phyloP scores from a whole-genome alignment of 805 yeast genomes.

The Suhomyces prunicola region DNA sequence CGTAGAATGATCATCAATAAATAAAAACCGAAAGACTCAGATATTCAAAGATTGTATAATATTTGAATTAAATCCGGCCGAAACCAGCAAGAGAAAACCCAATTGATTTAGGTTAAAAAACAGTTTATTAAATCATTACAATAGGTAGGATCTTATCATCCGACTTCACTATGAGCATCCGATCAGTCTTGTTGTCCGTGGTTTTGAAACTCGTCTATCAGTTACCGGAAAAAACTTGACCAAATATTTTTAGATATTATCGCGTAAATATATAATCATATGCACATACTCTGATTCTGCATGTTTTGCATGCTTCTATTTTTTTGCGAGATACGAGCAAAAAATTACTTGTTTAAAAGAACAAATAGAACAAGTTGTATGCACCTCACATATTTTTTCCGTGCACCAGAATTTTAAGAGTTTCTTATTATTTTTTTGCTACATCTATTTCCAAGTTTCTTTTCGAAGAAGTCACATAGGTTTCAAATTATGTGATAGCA shows the following conservation, averaged over 20 bases:
- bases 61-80: neutral
- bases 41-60: neutral
- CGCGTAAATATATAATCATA: slow-evolving; percentile 1
- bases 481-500: neutral
- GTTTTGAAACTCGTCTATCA: neutral
- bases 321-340: neutral
- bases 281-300: neutral
- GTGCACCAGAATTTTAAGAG: neutral
- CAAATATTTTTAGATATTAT: neutral
- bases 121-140: neutral
- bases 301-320: neutral
- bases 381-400: neutral
- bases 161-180: neutral
- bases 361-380: neutral
- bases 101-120: neutral
- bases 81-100: neutral
- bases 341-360: neutral
- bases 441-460: neutral
- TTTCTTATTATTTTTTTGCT: neutral
- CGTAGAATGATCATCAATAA: neutral
- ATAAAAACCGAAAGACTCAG: neutral
- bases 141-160: neutral
- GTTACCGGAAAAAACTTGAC: neutral
- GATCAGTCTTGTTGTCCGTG: neutral
- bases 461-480: neutral